Base-by-base conservation (phyloP, 257 asterid species). In the Jacaranda mimosifolia region DNA sequence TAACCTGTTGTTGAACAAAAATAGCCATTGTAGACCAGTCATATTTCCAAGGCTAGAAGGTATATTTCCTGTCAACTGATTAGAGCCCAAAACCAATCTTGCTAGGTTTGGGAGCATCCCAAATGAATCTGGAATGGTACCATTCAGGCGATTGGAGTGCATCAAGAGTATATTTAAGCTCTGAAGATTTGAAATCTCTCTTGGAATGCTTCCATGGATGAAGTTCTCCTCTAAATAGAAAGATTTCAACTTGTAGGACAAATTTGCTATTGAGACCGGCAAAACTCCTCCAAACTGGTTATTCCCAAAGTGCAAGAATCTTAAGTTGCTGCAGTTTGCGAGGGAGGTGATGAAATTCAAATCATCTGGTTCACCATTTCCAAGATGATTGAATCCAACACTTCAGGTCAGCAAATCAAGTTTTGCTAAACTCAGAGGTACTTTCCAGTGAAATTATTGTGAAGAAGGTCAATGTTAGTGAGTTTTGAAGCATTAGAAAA, bases 1-100 rank as follows among this genome's bases (percentile, higher is more conserved):
- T 39, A 86, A 77, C 62, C 15, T 83, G 81, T 88, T 88, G 17
- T 84, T 82, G 6, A 65, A 76, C 78, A 88, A 77, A 56, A 69
- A 62, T 7, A 86, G 57, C 74, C 72, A 57, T 26, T 26, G 32
- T 26, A 86, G 67, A 56, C 79, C 70, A 32, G 76, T 80, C 49
- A 86, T 56, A 70, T 88, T 84, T 63, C 92, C 85, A 14, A 86
- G 36, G 63, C 85, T 78, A 62, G 86, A 43, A 3, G 90, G 87
- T 26, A 86, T 82, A 19, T 79, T 51, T 9, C 87, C 87, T 39
- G 82, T 80, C 51, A 86, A 66, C 70, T 43, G 81, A 63, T 88
- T 88, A 15, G 89, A 86, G 63, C 57, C 79, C 49, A 86, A 42
- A 49, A 73, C 46, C 9, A 86, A 76, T 19, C 14, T 70, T 70